A percentile compares a stretch with the other conserved stretches of the same genome.
phyloP scores from a whole-genome alignment of 1,284 basidiomycete species.

The Ganoderma sinense region DNA sequence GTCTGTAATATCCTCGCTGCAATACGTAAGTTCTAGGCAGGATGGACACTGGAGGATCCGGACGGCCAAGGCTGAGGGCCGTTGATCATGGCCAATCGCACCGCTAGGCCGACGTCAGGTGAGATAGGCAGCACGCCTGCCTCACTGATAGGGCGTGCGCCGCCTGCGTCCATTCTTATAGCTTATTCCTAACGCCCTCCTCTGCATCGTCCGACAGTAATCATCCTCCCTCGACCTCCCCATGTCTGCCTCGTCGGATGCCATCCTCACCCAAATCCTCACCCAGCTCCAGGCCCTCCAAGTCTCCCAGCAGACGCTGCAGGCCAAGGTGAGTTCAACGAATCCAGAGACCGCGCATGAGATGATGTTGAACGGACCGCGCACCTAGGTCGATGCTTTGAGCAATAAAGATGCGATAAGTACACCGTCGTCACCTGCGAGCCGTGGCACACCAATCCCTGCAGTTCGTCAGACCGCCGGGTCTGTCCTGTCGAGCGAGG shows the following conservation, averaged over 20 bases:
- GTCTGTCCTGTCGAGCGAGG: slow-evolving; percentile 29
- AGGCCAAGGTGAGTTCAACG: slow-evolving; percentile 67
- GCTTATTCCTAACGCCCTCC: slow-evolving; percentile 15
- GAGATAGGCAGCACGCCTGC: slow-evolving; percentile 28
- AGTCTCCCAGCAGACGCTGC: slow-evolving; percentile 74
- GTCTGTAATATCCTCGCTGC: neutral
- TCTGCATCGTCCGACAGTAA: slow-evolving; percentile 13
- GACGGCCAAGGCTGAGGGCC: neutral
- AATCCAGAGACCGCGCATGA: neutral
- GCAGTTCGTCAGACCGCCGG: slow-evolving; percentile 29
- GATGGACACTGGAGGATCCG: neutral
- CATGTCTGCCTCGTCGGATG: slow-evolving; percentile 60
- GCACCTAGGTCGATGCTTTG: slow-evolving; percentile 48
- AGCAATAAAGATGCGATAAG: slow-evolving; percentile 33
- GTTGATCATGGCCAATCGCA: slow-evolving; percentile 16
- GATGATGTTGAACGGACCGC: neutral
- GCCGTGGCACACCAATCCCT: slow-evolving; percentile 36
- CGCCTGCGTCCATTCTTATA: slow-evolving; percentile 11
- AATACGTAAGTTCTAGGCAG: neutral
- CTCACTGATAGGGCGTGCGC: slow-evolving; percentile 34
- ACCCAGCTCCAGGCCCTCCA: slow-evolving; percentile 73
- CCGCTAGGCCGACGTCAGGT: slow-evolving; percentile 32
- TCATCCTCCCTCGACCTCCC: slow-evolving; percentile 8
- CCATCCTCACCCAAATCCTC: slow-evolving; percentile 76
- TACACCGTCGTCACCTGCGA: slow-evolving; percentile 35